Evolutionary conservation across 1,284 basidiomycete species (phyloP), one percentile per base, ranked within the genome.

Genomic region (Malassezia arunalokei): DNA sequence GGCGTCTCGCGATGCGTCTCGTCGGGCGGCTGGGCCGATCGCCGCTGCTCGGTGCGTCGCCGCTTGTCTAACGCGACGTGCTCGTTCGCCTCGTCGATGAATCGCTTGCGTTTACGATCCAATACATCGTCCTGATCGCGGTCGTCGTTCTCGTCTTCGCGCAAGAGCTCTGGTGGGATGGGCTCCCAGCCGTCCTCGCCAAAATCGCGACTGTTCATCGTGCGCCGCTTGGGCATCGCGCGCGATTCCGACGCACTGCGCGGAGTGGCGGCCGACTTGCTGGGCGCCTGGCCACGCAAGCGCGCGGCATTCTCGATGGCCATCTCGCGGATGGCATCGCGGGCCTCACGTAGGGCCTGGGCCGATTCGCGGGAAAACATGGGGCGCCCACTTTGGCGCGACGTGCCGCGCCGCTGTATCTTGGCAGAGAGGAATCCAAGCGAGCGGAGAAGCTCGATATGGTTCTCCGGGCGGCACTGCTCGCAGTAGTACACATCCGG

Each of bases 191-290:
- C 90, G 68, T 94, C 89, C 71, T 92, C 94, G 3, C 85, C 87
- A 6, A 90, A 86, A 69, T 94, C 91, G 53, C 91, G 79, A 65
- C 86, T 89, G 73, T 96, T 96, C 88, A 95, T 92, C 51, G 90
- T 95, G 30, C 52, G 52, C 43, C 90, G 79, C 40, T 54, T 54
- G 9, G 52, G 42, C 20, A 28, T 24, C 12, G 41, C 24, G 24
- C 27, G 40, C 40, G 40, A 14, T 17, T 38, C 35, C 8, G 40
- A n/a, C 14, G 44, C 37, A 35, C 9, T 30, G 11, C 12, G 30
- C 6, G 24, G 33, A n/a, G 44, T 49, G 3, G 52, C 55, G n/a
- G 35, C 15, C 11, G 12, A n/a, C 43, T 12, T 15, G n/a, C 28
- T 14, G 12, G 15, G n/a, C 31, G 57, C 56, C 8, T 56, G 60